Evolutionary conservation across 805 yeast species (phyloP).

Genomic region (Starmera caribaea): DNA sequence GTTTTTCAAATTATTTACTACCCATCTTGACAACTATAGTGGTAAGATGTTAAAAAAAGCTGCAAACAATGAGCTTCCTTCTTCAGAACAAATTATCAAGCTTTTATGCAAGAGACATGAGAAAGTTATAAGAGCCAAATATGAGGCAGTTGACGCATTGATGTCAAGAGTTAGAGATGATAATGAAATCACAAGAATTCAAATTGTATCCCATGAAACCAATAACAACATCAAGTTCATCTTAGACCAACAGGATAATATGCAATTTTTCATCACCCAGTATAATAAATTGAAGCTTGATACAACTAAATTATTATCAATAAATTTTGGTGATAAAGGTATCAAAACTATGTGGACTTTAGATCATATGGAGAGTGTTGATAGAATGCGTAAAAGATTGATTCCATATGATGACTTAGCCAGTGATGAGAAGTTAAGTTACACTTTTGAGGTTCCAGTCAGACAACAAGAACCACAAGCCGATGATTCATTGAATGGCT

Average conservation of each 20-base stretch:
- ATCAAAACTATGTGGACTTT: slow-evolving; percentile 32
- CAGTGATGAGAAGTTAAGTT: slow-evolving; percentile 33
- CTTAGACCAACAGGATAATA: slow-evolving; percentile 61
- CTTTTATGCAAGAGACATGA: slow-evolving; percentile 10
- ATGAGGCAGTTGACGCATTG: slow-evolving; percentile 14
- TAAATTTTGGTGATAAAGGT: slow-evolving; percentile 11
- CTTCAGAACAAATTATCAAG: slow-evolving; percentile 8
- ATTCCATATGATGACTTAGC: slow-evolving; percentile 42
- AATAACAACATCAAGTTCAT: slow-evolving; percentile 40
- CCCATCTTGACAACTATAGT: slow-evolving; percentile 14
- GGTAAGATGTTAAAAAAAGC: slow-evolving; percentile 15
- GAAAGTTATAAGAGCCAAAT: slow-evolving; percentile 12
- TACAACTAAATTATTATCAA: slow-evolving; percentile 23
- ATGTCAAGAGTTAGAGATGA: slow-evolving; percentile 8
- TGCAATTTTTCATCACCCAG: slow-evolving; percentile 33
- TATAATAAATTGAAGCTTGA: slow-evolving; percentile 41
- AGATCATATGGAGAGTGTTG: slow-evolving; percentile 62
- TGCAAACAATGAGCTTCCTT: slow-evolving; percentile 7
- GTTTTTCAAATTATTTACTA: slow-evolving; percentile 9
- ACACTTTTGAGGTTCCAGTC: slow-evolving; percentile 31
- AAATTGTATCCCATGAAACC: slow-evolving; percentile 29
- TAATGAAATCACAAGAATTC: slow-evolving; percentile 12
- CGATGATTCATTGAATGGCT: slow-evolving; percentile 1
- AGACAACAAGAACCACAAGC: slow-evolving; percentile 10
- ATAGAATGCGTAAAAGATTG: slow-evolving; percentile 56